These are phyloP conservation scores for Plenodomus biglobosus DNA, from an alignment of 2,329 filamentous ascomycete genomes.

Conservation along the genomic window DNA sequence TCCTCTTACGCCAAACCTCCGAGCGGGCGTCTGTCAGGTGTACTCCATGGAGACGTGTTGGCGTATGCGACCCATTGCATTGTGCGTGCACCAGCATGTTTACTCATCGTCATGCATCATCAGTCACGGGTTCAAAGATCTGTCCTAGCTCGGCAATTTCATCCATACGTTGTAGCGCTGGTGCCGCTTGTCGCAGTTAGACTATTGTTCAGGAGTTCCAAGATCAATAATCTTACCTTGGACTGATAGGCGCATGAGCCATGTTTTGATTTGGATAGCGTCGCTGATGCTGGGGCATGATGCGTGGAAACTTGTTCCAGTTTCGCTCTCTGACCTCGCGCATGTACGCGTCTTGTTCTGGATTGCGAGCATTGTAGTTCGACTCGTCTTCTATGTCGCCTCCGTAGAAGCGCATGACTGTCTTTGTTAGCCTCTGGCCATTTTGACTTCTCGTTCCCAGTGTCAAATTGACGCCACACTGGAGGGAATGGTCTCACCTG, in stretches of 20 bases:
- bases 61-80: no score
- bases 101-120: not conserved
- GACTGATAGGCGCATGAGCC: constrained; percentile 16
- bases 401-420: constrained; percentile 22
- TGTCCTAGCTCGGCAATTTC: not conserved
- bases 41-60: no score
- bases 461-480: no score
- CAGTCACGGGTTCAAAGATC: not conserved
- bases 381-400: constrained; percentile 9
- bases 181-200: constrained; percentile 13
- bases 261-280: constrained; percentile 8
- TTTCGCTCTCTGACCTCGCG: constrained; percentile 32
- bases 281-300: constrained; percentile 2
- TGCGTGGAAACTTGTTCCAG: constrained; percentile 17
- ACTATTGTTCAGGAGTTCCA: not conserved
- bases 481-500: not conserved
- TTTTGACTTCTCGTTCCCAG: no score
- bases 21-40: no score
- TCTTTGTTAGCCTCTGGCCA: no score
- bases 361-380: constrained; percentile 9
- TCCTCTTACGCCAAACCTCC: no score
- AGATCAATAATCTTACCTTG: constrained; percentile 7
- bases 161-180: constrained; percentile 16
- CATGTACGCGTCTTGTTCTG: constrained; percentile 41
- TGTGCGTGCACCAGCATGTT: not conserved